phyloP scores from a whole-genome alignment of 371 early-diverging fungal species.

The Lichtheimia ornata region DNA sequence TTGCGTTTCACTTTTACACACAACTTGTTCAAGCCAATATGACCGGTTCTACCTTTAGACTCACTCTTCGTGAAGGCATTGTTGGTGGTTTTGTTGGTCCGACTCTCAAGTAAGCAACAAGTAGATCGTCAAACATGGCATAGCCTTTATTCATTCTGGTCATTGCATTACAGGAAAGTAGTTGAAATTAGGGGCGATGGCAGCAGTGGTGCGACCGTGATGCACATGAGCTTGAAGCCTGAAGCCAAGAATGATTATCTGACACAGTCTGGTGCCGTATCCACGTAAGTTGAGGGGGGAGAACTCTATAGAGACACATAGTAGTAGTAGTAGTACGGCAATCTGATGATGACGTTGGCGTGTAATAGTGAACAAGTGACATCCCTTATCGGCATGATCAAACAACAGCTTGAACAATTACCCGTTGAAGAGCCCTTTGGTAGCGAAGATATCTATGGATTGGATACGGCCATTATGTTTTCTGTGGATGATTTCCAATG shows the following conservation, averaged over 20 bases:
- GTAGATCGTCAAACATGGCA: not conserved
- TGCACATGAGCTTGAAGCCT: slow-evolving; percentile 35
- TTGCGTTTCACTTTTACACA: not conserved
- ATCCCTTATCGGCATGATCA: slow-evolving; percentile 12
- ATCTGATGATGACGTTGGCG: no score
- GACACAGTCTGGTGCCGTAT: slow-evolving; percentile 21
- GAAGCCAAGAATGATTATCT: slow-evolving; percentile 32
- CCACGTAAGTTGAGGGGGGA: slow-evolving; percentile 26
- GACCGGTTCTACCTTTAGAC: slow-evolving; percentile 17
- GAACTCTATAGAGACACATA: no score
- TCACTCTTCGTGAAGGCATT: slow-evolving; percentile 46
- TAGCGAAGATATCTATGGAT: slow-evolving; percentile 53
- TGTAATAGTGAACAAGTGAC: slow-evolving; percentile 7
- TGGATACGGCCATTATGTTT: slow-evolving; percentile 41
- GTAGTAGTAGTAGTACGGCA: no score
- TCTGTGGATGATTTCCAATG: slow-evolving; percentile 47
- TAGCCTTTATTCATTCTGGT: slow-evolving; percentile 1
- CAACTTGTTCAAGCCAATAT: slow-evolving; percentile 2
- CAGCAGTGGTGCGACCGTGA: slow-evolving; percentile 30
- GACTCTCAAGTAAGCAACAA: slow-evolving; percentile 33
- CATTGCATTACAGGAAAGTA: slow-evolving; percentile 24
- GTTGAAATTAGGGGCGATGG: slow-evolving; percentile 40
- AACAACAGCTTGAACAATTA: slow-evolving; percentile 23
- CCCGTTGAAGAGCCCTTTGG: slow-evolving; percentile 48
- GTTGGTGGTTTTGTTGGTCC: slow-evolving; percentile 47